These are phyloP conservation scores for Delitschia confertaspora DNA, from an alignment of 495 filamentous ascomycete species.

Conservation along the genomic window DNA sequence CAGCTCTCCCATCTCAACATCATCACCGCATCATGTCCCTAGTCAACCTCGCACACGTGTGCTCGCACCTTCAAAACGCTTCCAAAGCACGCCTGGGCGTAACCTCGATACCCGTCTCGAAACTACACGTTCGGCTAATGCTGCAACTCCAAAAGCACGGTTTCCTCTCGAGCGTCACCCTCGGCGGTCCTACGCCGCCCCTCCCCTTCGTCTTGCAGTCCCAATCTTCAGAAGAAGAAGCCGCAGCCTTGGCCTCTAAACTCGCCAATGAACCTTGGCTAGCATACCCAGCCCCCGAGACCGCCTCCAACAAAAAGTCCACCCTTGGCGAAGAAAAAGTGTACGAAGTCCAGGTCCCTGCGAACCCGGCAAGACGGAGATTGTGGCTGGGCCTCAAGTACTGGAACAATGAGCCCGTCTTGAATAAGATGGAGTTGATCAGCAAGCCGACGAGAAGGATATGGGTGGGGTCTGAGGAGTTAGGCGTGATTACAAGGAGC, in stretches of 20 bases:
- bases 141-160: conserved; percentile 74
- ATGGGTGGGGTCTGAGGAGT: conserved; percentile 49
- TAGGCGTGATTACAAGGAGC: conserved; percentile 60
- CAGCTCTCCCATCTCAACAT: conserved; percentile 17
- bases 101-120: conserved; percentile 75
- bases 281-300: conserved; percentile 10
- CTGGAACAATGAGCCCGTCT: conserved; percentile 75
- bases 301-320: neutral
- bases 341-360: conserved; percentile 31
- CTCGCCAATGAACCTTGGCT: conserved; percentile 15
- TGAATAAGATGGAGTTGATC: conserved; percentile 59
- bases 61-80: conserved; percentile 91
- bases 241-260: conserved; percentile 7
- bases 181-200: conserved; percentile 49
- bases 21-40: conserved; percentile 63
- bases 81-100: conserved; percentile 75
- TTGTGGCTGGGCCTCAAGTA: conserved; percentile 95
- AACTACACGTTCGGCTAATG: conserved; percentile 66
- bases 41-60: conserved; percentile 67
- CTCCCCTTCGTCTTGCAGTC: conserved; percentile 18
- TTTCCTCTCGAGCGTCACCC: conserved; percentile 72
- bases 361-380: conserved; percentile 66
- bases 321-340: neutral
- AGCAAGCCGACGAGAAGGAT: conserved; percentile 69
- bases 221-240: neutral